Evolutionary conservation across 1,284 basidiomycete genomes (phyloP).

Genomic region (Clitocybe nebularis): DNA sequence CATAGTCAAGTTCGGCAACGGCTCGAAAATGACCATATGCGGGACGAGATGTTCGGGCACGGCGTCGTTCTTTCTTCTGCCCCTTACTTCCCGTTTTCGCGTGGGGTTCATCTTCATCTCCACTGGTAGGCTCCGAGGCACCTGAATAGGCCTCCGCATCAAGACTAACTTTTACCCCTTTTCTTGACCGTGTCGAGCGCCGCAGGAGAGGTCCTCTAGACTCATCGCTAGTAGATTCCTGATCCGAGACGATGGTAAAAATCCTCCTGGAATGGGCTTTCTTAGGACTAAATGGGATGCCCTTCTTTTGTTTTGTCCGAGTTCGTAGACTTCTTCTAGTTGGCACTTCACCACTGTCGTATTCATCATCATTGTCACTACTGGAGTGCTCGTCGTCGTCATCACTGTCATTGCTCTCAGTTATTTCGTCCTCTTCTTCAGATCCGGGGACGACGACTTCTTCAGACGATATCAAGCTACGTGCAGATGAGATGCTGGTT

Average conservation of each 20-base stretch:
- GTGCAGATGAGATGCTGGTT: constrained; percentile 24
- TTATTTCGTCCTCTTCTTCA: constrained; percentile 23
- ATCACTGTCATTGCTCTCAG: constrained; percentile 26
- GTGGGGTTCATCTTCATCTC: constrained; percentile 27
- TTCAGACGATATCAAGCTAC: constrained; percentile 15
- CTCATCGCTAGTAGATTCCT: constrained; percentile 34
- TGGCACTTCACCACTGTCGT: constrained; percentile 21
- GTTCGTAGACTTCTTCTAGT: constrained; percentile 26
- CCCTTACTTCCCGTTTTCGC: constrained; percentile 18
- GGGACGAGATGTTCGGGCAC: constrained; percentile 44
- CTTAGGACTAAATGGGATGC: constrained; percentile 59
- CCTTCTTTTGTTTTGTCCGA: constrained; percentile 21
- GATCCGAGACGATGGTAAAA: constrained; percentile 25
- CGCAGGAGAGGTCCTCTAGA: constrained; percentile 24
- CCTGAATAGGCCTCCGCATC: constrained; percentile 23
- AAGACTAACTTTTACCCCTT: constrained; percentile 30
- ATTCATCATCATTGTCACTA: constrained; percentile 18
- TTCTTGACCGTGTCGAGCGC: constrained; percentile 36
- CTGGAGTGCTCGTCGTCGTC: constrained; percentile 18
- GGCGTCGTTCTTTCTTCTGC: constrained; percentile 28
- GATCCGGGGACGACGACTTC: constrained; percentile 30
- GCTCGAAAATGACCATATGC: constrained; percentile 66
- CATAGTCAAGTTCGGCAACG: constrained; percentile 53
- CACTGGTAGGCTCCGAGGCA: constrained; percentile 21
- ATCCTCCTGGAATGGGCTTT: constrained; percentile 46